A percentile compares a stretch with the other conserved stretches of the same genome.
Conservation (phyloP, 1,284 basidiomycete species). For the Papiliotrema nemorosa region DNA sequence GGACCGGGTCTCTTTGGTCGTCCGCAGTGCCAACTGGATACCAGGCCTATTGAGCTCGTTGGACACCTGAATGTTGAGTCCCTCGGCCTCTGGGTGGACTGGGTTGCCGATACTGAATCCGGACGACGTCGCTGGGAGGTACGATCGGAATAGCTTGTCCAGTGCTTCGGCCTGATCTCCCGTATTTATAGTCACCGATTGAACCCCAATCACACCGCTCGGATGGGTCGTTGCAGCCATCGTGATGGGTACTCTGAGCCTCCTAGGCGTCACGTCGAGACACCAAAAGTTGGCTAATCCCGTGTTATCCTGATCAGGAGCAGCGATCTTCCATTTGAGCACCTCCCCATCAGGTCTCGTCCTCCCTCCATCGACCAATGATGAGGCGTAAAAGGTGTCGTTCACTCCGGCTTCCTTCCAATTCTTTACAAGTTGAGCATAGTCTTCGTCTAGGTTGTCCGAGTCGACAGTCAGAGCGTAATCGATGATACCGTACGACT, state of each 20-base stretch:
- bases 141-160: too few species aligned
- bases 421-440: neutral
- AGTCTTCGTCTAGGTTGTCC: neutral
- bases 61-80: too few species aligned
- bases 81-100: too few species aligned
- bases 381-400: neutral
- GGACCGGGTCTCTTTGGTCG: too few species aligned
- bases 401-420: neutral
- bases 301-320: neutral
- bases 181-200: too few species aligned
- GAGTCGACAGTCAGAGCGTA: neutral
- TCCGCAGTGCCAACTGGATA: too few species aligned
- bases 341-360: neutral
- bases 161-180: too few species aligned
- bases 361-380: neutral
- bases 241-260: neutral
- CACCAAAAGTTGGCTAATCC: slow-evolving; percentile 1
- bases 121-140: too few species aligned
- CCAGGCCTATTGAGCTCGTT: too few species aligned
- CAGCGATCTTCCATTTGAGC: slow-evolving; percentile 1
- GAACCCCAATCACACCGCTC: too few species aligned
- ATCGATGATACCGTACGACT: slow-evolving; percentile 4
- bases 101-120: too few species aligned
- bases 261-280: slow-evolving; percentile 1
- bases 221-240: neutral